Base-by-base conservation (phyloP, 2,329 filamentous ascomycete genomes). In the Pyrenophora seminiperda region DNA sequence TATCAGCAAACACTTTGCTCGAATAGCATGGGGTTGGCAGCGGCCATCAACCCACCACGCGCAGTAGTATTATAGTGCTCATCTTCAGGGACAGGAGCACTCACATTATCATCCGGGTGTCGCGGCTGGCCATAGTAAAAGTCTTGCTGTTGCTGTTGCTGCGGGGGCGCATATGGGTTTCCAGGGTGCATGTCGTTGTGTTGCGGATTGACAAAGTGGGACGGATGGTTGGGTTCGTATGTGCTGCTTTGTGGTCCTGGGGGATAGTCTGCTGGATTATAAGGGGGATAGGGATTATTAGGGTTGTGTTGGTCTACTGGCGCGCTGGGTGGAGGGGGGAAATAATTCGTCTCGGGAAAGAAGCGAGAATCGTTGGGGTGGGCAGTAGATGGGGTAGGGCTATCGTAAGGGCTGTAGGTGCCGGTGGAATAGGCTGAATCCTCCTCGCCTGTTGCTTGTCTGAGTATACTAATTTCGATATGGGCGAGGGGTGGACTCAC, bases 21-120 rank as follows among this genome's bases (percentile, higher is more conserved):
- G 19, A 41, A 36, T 44, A 40, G 42, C 41, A 60, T 56, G 62
- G 59, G 59, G 53, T 46, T 61, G 61, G 60, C 61, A 55, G 48
- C 58, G 62, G 61, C 61, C 62, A n/a, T 64, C 36, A 62, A 72
- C 70, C 64, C 68, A 72, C 71, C 71, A 63, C 61, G 59, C 40
- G 56, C 54, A 54, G 56, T 57, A 54, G 59, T 56, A 41, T 47
- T 41, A 27, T 47, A 20, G 56, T 66, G 58, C 51, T 57, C 50
- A 52, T 43, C 33, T 27, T 50, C 49, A 65, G 60, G 63, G 55
- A 53, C 58, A 57, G 59, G 64, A 71, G 73, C 73, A 80, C 78
- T 80, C 77, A 80, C 78, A 79, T 80, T 76, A 58, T 76, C 75
- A 68, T 73, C 71, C 60, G 67, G 68, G 50, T 63, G 70, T 50